Evolutionary conservation across 352 stramenopile species (phyloP), one percentile per base, ranked within the genome.

Genomic region (Phytophthora fragariaefolia): DNA sequence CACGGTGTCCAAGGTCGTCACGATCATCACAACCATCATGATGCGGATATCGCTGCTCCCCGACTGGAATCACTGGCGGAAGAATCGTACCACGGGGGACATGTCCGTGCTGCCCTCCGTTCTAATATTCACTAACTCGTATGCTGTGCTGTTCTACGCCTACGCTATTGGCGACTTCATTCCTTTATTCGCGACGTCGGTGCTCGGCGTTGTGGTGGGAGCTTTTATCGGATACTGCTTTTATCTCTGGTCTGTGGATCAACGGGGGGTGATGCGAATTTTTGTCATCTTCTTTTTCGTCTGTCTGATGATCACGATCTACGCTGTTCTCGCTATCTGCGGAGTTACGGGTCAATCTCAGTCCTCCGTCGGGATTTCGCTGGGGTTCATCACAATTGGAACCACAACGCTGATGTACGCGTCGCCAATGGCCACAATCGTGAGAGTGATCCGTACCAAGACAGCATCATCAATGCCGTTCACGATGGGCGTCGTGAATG

Each of bases 391-490:
- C 15, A 74, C 66, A 4, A 82, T 84, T 22, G 70, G 61, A 0
- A 78, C 73, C 0, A 83, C 73, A 20, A 62, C 83, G 30, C 30
- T 36, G 4, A 7, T 43, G 36, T 43, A 43, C 34, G 34, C 34
- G n/a, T n/a, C n/a, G n/a, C n/a, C n/a, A n/a, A n/a, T 89, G 30
- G 70, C 66, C 34, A 77, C 61, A 3, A 79, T 85, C 40, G 60
- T 55, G 10, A 52, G 67, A 12, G 79, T 85, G 22, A 27, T 88
- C 40, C 40, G 10, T 2, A 76, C 56, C 50, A 81, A 80, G 48
- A 82, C 70, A 13, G 56, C 76, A 22, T 71, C 66, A 9, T 89
- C 71, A 6, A 83, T 89, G 61, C 70, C 66, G 15, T 71, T 87
- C 34, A 62, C 65, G 0, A 87, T 87, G 76, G 69, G 80, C 4